These are phyloP conservation scores for Iberis amara DNA, from an alignment of 441 rosid genomes.

Conservation along the genomic window DNA sequence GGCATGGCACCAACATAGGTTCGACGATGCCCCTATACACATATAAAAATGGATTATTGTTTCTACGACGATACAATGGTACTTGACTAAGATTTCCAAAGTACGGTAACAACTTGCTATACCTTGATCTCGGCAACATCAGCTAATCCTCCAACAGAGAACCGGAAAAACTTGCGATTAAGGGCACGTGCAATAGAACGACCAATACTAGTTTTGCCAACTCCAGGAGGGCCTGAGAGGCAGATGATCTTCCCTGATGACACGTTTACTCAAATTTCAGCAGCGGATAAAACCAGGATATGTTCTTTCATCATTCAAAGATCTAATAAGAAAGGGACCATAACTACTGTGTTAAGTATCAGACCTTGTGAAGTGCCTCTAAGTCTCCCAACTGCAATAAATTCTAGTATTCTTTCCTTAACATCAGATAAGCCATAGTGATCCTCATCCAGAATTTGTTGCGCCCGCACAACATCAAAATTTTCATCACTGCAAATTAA, in stretches of 20 bases:
- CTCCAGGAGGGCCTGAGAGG: slow-evolving; percentile 99
- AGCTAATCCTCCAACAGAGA: slow-evolving; percentile 96
- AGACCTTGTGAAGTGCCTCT: slow-evolving; percentile 96
- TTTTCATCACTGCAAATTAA: slow-evolving; percentile 74
- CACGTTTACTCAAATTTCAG: slow-evolving; percentile 22
- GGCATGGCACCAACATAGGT: slow-evolving; percentile 99
- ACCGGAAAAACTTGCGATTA: slow-evolving; percentile 86
- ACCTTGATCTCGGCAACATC: slow-evolving; percentile 99
- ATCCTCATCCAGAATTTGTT: slow-evolving; percentile 91
- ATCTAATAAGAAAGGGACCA: slow-evolving; percentile 12
- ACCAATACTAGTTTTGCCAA: slow-evolving; percentile 98
- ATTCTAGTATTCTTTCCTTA: slow-evolving; percentile 94
- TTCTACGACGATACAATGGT: neutral
- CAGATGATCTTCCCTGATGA: slow-evolving; percentile 92
- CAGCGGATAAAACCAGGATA: neutral
- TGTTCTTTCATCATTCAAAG: slow-evolving; percentile 14
- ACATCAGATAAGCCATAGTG: slow-evolving; percentile 97
- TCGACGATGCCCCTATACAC: slow-evolving; percentile 89
- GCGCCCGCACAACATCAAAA: slow-evolving; percentile 86
- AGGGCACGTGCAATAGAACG: slow-evolving; percentile 97
- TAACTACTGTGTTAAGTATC: slow-evolving; percentile 16
- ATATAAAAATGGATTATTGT: slow-evolving; percentile 11
- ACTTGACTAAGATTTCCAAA: slow-evolving; percentile 6
- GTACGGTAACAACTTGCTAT: slow-evolving; percentile 13
- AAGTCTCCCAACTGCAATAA: slow-evolving; percentile 97